A percentile compares a stretch with the other conserved stretches of the same genome.
Conservation (phyloP, 352 stramenopile species). For the Pythium brassicae region DNA sequence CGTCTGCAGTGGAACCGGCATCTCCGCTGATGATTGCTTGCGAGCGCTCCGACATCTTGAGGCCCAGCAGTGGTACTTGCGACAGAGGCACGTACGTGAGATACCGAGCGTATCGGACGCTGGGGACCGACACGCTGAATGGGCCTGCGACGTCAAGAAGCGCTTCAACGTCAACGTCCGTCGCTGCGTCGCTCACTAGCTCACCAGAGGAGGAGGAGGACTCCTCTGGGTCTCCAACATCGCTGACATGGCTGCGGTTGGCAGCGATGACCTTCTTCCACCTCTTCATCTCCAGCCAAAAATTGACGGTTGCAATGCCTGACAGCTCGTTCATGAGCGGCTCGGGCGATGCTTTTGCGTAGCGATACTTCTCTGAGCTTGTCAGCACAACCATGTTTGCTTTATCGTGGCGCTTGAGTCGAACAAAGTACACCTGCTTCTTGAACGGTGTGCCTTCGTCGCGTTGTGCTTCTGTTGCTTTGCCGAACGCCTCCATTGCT, state of each 20-base stretch:
- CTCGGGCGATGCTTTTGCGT: slow-evolving; percentile 1
- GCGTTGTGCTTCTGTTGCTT: not conserved
- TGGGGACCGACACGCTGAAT: not conserved
- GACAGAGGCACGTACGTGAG: not conserved
- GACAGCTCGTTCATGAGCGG: not conserved
- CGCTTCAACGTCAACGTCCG: not conserved
- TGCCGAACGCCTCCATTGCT: not conserved
- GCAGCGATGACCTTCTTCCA: not conserved
- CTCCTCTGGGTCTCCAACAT: not conserved
- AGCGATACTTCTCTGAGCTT: not conserved
- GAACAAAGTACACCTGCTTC: slow-evolving; percentile 1
- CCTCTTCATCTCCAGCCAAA: not conserved
- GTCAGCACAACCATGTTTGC: not conserved
- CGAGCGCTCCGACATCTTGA: not conserved
- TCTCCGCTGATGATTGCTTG: not conserved
- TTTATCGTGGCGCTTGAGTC: not conserved
- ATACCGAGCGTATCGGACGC: not conserved
- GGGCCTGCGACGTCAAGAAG: not conserved
- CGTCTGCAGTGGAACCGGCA: not conserved
- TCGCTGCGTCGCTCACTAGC: not conserved
- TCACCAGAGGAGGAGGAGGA: not conserved
- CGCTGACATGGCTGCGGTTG: not conserved
- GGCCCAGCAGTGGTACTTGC: not conserved
- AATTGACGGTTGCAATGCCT: not conserved
- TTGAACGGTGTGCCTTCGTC: not conserved